Evolutionary conservation across 2,329 filamentous ascomycete genomes (phyloP), one percentile per base, ranked within the genome.

Genomic region (Cladosporium oxysporum): DNA sequence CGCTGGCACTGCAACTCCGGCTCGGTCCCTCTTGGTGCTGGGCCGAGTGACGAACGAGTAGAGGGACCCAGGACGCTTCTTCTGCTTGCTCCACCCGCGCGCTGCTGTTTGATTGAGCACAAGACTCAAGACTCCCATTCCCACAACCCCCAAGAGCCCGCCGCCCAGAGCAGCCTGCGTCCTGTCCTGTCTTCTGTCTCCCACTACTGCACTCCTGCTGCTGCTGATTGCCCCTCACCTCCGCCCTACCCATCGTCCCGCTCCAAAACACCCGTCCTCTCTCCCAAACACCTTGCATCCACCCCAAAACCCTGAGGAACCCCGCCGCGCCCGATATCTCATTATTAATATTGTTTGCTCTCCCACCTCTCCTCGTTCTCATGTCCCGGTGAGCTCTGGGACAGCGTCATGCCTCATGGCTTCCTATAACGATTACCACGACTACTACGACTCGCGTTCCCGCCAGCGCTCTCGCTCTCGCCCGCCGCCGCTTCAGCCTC

Each of bases 391-490:
- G 23, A 44, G 35, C 37, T 18, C 61, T 14, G 35, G 37, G 28
- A 53, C 55, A 23, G 29, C 49, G 53, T 47, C 41, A 21, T 62
- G 61, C 61, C 61, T 50, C 31, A 72, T 72, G 71, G 70, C 71
- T 58, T 70, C 68, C 68, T 69, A 69, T 60, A 65, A 65, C 57
- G 62, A 65, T 21, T 60, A 65, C 64, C 37, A 71, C 66, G 67
- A 68, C 67, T 52, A 68, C 31, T 68, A 69, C 62, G 66, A 62
- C 18, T 67, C 65, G 58, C 64, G 65, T 60, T 50, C 52, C 50
- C 67, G 66, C 28, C 55, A 58, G 35, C 61, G 61, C 61, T 63
- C 61, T 41, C 61, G 61, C 35, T 63, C 61, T 11, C 50, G 61
- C 5, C 61, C 61, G 50, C 49, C 50, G 35, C 60, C 60, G 47